Conservation (phyloP, 2,329 filamentous ascomycete species). For the Tolypocladium pustulatum region DNA sequence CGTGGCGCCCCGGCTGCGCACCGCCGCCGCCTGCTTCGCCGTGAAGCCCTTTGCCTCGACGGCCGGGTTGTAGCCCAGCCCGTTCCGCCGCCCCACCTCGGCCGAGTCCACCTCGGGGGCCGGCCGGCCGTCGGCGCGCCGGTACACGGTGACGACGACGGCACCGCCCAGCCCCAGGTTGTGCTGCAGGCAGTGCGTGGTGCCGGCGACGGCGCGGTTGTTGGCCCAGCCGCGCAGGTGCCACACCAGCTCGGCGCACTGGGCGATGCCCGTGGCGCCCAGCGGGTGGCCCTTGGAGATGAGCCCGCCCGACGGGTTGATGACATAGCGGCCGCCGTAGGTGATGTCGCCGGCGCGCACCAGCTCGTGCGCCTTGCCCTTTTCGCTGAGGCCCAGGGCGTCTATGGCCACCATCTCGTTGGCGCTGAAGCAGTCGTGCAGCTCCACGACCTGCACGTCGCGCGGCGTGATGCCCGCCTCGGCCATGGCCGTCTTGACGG, state of each 20-base stretch:
- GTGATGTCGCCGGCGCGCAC: slow-evolving; percentile 83
- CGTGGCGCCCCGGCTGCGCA: slow-evolving; percentile 55
- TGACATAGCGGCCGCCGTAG: slow-evolving; percentile 71
- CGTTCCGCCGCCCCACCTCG: slow-evolving; percentile 54
- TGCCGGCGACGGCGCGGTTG: slow-evolving; percentile 63
- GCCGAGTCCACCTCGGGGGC: slow-evolving; percentile 50
- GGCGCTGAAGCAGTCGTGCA: slow-evolving; percentile 94
- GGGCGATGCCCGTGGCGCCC: slow-evolving; percentile 86
- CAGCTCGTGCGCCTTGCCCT: slow-evolving; percentile 84
- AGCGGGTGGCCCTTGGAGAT: slow-evolving; percentile 96
- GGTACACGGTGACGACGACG: slow-evolving; percentile 82
- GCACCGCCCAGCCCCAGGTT: slow-evolving; percentile 89
- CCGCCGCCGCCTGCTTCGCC: slow-evolving; percentile 56
- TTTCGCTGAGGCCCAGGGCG: slow-evolving; percentile 66
- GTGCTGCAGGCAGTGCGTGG: slow-evolving; percentile 72
- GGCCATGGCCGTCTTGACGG: slow-evolving; percentile 56
- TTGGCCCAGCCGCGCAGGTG: slow-evolving; percentile 93
- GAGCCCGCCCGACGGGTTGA: slow-evolving; percentile 89
- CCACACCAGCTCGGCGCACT: slow-evolving; percentile 93
- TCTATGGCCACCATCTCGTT: slow-evolving; percentile 92
- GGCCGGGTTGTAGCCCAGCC: slow-evolving; percentile 84
- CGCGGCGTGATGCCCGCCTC: slow-evolving; percentile 61
- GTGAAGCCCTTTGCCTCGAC: slow-evolving; percentile 85
- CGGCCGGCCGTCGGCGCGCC: slow-evolving; percentile 64
- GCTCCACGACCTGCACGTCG: slow-evolving; percentile 76